phyloP scores from a whole-genome alignment of 2,329 filamentous ascomycete species.

The Catunica adiposa region DNA sequence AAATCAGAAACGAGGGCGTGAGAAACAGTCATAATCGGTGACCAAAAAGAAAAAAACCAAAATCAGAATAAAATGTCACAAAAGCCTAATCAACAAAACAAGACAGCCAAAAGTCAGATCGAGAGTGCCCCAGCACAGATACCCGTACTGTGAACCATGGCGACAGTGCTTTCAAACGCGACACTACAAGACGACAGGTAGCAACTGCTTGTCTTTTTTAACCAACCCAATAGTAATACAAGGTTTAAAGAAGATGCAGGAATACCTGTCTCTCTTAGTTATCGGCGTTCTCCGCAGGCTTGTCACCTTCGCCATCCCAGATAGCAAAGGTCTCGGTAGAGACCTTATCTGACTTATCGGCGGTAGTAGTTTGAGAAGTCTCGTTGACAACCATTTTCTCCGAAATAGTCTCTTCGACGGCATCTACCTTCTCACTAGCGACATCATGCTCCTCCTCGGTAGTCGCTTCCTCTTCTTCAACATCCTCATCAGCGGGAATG shows the following conservation, averaged over 20 bases:
- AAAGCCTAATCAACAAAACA: too few species aligned
- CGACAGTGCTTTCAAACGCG: slow-evolving; percentile 1
- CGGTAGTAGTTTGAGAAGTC: slow-evolving; percentile 35
- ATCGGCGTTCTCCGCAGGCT: slow-evolving; percentile 30
- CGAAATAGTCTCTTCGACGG: neutral
- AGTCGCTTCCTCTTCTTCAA: slow-evolving; percentile 18
- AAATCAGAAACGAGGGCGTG: too few species aligned
- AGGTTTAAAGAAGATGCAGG: neutral
- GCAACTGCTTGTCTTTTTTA: neutral
- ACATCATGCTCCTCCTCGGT: slow-evolving; percentile 3
- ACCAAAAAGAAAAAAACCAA: neutral
- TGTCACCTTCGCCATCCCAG: slow-evolving; percentile 53
- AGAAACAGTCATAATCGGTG: too few species aligned
- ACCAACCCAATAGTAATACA: slow-evolving; percentile 4
- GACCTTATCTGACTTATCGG: slow-evolving; percentile 38
- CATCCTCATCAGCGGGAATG: slow-evolving; percentile 43
- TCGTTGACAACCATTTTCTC: slow-evolving; percentile 23
- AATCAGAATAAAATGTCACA: neutral
- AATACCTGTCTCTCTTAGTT: neutral
- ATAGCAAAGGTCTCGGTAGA: slow-evolving; percentile 47
- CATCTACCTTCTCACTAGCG: too few species aligned
- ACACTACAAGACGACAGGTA: neutral
- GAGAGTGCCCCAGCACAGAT: neutral
- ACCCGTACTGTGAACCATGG: slow-evolving; percentile 9
- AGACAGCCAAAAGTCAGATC: neutral